Base-by-base conservation (phyloP, 2,329 filamentous ascomycete species). In the Metarhizium humberi region DNA sequence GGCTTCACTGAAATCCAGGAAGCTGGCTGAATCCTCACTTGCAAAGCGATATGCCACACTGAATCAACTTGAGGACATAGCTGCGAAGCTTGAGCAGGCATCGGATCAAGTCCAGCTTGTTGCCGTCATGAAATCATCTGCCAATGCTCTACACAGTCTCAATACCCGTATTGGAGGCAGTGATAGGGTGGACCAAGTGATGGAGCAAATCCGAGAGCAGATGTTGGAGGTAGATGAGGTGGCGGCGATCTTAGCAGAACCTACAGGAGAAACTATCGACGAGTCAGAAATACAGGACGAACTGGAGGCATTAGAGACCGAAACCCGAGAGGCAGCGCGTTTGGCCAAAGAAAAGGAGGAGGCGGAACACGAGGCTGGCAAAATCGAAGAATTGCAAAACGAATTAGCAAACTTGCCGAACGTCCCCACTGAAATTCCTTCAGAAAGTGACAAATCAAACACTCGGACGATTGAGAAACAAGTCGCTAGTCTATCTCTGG, bases 281-380 rank as follows among this genome's bases (percentile, higher is more conserved):
- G 92, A 96, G 65, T 78, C 66, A 20, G 92, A 95, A 68, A 82
- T 97, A 55, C 91, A 96, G 62, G 88, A 92, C 57, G 92, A 96
- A 73, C 78, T 97, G 50, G 87, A 88, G 61, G 85, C 78, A 3
- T 74, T 99, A 73, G 85, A 92, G 71, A 74, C 67, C 38, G 77
- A 82, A 60, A 80, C 83, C 62, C 71, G 66, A 60, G 74, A 75
- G 64, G 73, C 75, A 58, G 75, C 77, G 42, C 79, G 78, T 51
- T 73, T 75, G 62, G 78, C 75, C 58, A 69, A 87, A 36, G 78
- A 80, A 46, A 75, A 78, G 56, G 13, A 16, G 25, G 25, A 14
- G 20, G 70, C 73, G 52, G 72, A 71, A 36, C 71, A 69, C 6
- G 45, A 48, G 11, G 45, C 10, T 30, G 6, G 6, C 20, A 30